Conservation (phyloP, 768 basidiomycete species). For the Rhodotorula diobovata region DNA sequence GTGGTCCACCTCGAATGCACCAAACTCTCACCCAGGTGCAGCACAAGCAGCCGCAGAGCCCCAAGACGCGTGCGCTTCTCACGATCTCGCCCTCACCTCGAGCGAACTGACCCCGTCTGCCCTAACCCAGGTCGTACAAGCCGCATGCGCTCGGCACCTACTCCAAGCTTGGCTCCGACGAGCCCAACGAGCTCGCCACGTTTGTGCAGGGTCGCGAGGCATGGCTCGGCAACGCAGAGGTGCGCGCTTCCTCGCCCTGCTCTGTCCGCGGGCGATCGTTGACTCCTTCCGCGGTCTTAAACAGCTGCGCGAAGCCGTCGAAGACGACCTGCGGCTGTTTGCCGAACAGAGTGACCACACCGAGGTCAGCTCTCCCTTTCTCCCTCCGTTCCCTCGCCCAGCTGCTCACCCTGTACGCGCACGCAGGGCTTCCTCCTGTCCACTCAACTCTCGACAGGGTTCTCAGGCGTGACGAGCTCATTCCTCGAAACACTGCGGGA, state of each 20-base stretch:
- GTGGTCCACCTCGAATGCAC: conserved; percentile 5
- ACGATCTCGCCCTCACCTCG: not conserved
- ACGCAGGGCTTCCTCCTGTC: conserved; percentile 32
- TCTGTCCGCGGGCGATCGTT: not conserved
- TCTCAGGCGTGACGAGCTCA: conserved; percentile 23
- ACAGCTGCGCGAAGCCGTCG: conserved; percentile 19
- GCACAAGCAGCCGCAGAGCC: not conserved
- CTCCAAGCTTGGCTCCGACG: conserved; percentile 24
- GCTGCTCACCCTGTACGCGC: not conserved
- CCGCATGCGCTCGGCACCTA: conserved; percentile 11
- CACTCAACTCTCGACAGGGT: conserved; percentile 19
- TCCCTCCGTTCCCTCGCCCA: too few species aligned
- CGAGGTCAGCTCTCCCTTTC: conserved; percentile 9
- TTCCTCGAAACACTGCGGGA: conserved; percentile 33
- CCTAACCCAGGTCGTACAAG: not conserved
- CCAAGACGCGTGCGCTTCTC: not conserved
- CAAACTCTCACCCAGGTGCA: not conserved
- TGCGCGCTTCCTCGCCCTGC: not conserved
- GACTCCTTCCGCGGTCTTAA: rapidly evolving
- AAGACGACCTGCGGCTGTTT: conserved; percentile 29
- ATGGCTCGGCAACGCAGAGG: conserved; percentile 9
- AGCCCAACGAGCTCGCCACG: conserved; percentile 36
- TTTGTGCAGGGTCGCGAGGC: conserved; percentile 24
- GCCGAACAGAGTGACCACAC: conserved; percentile 28
- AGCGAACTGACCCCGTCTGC: not conserved